Percentiles rank a stretch among this genome's conserved stretches.
Conservation (phyloP, 164 flowering plant species). For the Cinnamomum micranthum region DNA sequence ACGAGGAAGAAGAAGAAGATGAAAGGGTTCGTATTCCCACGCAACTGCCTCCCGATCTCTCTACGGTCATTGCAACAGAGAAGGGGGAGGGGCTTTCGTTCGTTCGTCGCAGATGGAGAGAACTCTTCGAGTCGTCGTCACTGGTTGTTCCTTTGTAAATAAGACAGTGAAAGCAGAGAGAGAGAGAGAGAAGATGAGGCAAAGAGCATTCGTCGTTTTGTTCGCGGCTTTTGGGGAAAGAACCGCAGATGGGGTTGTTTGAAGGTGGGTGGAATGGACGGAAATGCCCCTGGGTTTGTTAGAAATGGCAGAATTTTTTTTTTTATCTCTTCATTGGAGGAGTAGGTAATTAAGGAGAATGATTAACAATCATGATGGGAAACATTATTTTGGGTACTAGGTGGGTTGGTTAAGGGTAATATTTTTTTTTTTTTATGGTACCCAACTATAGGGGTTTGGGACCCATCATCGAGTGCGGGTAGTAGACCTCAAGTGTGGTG, state of each 20-base stretch:
- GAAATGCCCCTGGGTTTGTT: not conserved
- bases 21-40: conserved; percentile 8
- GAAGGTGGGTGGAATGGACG: not conserved
- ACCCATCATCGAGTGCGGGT: too few species aligned
- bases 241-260: not conserved
- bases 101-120: not conserved
- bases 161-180: not conserved
- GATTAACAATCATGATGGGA: too few species aligned
- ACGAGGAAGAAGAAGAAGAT: not conserved
- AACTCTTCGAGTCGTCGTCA: too few species aligned
- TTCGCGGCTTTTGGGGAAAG: conserved; percentile 1
- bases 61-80: conserved; percentile 3
- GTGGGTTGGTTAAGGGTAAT: too few species aligned
- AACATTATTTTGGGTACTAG: too few species aligned
- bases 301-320: not conserved
- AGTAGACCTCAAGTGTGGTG: too few species aligned
- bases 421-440: too few species aligned
- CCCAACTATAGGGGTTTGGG: too few species aligned
- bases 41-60: conserved; percentile 1
- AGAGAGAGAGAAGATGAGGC: not conserved
- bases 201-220: conserved; percentile 3
- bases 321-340: too few species aligned
- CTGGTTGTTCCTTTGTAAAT: too few species aligned
- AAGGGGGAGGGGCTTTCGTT: not conserved
- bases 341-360: too few species aligned